phyloP scores from a whole-genome alignment of 176 grass and related monocot species.

The Carex myosuroides region DNA sequence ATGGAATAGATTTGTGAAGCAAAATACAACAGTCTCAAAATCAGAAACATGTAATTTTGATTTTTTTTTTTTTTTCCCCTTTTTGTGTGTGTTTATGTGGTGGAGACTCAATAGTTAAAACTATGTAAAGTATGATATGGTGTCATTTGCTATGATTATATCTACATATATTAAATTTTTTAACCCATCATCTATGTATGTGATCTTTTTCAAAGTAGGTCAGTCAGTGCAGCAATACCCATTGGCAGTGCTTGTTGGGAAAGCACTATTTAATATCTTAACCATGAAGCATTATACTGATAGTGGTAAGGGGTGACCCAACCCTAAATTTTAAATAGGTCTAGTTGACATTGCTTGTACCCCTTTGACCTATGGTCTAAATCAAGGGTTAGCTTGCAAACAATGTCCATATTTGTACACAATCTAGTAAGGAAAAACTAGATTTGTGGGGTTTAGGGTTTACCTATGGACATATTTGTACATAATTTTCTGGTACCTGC shows the following conservation, averaged over 20 bases:
- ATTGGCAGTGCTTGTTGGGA: neutral
- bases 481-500: no score
- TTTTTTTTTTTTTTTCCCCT: neutral
- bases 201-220: neutral
- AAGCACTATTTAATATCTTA: conserved; percentile 1
- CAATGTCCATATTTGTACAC: neutral
- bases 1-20: neutral
- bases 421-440: neutral
- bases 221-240: neutral
- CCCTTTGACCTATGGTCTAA: neutral
- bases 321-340: neutral
- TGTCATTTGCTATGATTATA: neutral
- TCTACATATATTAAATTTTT: neutral
- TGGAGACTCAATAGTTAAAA: neutral
- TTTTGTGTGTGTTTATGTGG: neutral
- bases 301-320: neutral
- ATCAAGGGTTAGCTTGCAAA: neutral
- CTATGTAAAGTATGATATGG: neutral
- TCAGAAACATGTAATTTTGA: neutral
- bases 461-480: no score
- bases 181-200: neutral
- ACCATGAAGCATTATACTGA: neutral
- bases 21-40: neutral
- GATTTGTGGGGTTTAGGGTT: no score
- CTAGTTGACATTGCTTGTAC: neutral